Evolutionary conservation across 208 protist species (phyloP), one percentile per base, ranked within the genome.

Genomic region (Dictyostelium gargantuum): DNA sequence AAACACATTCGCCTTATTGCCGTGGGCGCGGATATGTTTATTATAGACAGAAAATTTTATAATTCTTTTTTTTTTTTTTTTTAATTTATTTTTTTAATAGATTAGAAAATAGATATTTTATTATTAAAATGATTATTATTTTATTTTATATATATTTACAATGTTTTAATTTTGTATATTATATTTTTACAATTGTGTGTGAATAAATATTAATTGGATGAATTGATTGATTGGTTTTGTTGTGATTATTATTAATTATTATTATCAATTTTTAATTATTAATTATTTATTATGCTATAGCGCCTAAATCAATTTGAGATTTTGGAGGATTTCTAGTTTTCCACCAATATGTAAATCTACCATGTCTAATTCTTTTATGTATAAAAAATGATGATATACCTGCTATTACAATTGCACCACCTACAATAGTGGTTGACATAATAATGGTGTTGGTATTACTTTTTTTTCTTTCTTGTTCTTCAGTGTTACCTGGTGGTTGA

Each of bases 381-480:
- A 75, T 75, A 9, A 75, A 75, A 46, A 48, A 75, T 48, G 38
- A 19, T 15, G 70, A 32, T 3, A 44, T 9, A n/a, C 32, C 70
- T 19, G 23, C 70, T 19, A 75, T 48, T 29, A 48, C 10, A 15
- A 75, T 23, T 48, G 70, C 70, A 48, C 70, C 70, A n/a, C 70
- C 70, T 19, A 40, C 23, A 19, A 75, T 29, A 29, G 70, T 75
- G 13, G 70, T 48, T 19, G 70, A 75, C 23, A 48, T 75, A 9
- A 75, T 75, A 29, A 75, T 75, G 44, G 70, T 42, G 29, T 75
- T 75, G 44, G 6, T 75, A 42, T 70, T 70, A 70, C 63, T 70
- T 2, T 70, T 40, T 15, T 38, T 19, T 68, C 26, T 38, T 8
- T 68, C n/a, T 38, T 68, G 4, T 68, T 38, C 26, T 15, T 5